These are phyloP conservation scores for Tolypocladium cylindrosporum DNA, from an alignment of 2,329 filamentous ascomycete species.

Conservation along the genomic window DNA sequence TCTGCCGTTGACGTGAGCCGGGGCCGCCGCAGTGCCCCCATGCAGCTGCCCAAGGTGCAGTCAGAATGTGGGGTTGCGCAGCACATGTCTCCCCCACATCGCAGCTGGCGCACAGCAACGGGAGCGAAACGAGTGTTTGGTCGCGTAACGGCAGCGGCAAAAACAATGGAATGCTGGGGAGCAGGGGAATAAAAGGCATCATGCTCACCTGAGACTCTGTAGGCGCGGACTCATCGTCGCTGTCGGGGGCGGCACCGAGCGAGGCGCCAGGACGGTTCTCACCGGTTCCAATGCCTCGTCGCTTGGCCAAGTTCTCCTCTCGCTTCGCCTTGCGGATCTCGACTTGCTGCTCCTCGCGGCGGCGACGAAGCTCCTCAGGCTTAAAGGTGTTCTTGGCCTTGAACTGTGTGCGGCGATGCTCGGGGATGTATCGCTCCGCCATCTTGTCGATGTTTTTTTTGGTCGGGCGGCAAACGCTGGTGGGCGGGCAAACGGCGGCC, in stretches of 20 bases:
- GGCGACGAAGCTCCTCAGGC: slow-evolving; percentile 95
- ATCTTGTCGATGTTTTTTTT: slow-evolving; percentile 47
- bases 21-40: not conserved
- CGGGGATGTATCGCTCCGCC: slow-evolving; percentile 98
- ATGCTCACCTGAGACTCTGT: slow-evolving; percentile 83
- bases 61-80: slow-evolving; percentile 22
- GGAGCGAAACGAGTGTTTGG: not conserved
- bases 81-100: slow-evolving; percentile 22
- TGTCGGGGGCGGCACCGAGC: slow-evolving; percentile 82
- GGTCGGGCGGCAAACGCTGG: slow-evolving; percentile 7
- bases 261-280: slow-evolving; percentile 72
- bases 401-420: slow-evolving; percentile 98
- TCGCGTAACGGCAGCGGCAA: not conserved
- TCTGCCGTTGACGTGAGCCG: not conserved
- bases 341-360: slow-evolving; percentile 97
- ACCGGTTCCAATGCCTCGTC: slow-evolving; percentile 81
- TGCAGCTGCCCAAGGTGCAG: slow-evolving; percentile 5
- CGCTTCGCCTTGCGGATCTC: slow-evolving; percentile 98
- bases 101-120: slow-evolving; percentile 8
- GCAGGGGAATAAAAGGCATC: slow-evolving; percentile 2
- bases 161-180: slow-evolving; percentile 1
- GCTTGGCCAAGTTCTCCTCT: slow-evolving; percentile 97
- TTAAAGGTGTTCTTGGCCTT: slow-evolving; percentile 99
- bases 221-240: slow-evolving; percentile 90
- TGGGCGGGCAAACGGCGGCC: not conserved